These are phyloP conservation scores for Parasitella parasitica DNA, from an alignment of 371 early-diverging fungal genomes.

Conservation along the genomic window DNA sequence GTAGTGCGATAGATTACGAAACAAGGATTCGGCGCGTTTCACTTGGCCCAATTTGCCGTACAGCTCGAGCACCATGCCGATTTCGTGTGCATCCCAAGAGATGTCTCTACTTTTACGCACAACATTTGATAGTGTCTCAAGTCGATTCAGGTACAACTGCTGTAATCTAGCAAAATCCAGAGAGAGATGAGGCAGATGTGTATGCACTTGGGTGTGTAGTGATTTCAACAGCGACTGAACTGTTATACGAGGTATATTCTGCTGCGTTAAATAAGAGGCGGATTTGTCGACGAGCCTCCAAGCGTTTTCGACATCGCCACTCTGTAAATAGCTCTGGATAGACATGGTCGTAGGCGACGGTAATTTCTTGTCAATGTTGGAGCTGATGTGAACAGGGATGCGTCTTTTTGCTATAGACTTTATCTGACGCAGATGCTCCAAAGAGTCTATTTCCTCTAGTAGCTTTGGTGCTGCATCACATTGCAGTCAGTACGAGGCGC, in stretches of 20 bases:
- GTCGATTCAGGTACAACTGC: constrained; percentile 14
- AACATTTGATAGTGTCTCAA: constrained; percentile 23
- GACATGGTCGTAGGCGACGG: constrained; percentile 23
- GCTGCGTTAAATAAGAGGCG: neutral
- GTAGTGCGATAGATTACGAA: constrained; percentile 23
- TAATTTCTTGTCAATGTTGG: constrained; percentile 24
- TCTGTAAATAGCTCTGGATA: constrained; percentile 22
- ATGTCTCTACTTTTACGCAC: constrained; percentile 1
- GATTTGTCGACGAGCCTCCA: constrained; percentile 30
- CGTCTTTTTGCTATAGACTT: constrained; percentile 18
- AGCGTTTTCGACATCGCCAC: constrained; percentile 18
- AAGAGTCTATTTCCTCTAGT: constrained; percentile 1
- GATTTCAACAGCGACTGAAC: constrained; percentile 20
- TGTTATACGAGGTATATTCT: constrained; percentile 19
- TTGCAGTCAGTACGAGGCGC: neutral
- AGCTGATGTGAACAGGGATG: constrained; percentile 28
- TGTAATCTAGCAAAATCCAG: constrained; percentile 16
- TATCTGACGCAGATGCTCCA: constrained; percentile 9
- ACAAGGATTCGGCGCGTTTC: constrained; percentile 30
- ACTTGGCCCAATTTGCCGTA: constrained; percentile 29
- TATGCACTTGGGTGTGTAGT: constrained; percentile 15
- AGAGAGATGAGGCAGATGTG: constrained; percentile 2
- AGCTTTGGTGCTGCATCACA: neutral
- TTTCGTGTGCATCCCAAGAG: constrained; percentile 23
- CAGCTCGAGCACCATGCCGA: constrained; percentile 26